Evolutionary conservation across 257 asterid species (phyloP).

Genomic region (Apocynum venetum): DNA sequence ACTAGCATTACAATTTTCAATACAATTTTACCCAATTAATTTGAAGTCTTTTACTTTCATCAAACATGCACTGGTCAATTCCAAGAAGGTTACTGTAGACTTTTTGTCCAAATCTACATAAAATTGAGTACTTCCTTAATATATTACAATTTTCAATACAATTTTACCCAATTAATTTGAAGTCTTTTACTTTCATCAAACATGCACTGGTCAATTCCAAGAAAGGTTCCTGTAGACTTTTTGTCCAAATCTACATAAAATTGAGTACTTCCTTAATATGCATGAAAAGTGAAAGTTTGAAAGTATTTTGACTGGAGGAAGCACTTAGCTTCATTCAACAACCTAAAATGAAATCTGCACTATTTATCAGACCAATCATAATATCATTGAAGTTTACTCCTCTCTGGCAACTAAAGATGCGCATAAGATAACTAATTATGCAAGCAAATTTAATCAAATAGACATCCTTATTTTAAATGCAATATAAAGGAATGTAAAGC

Average conservation of each 20-base stretch:
- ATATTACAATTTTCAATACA: no score
- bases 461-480: not conserved
- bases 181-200: not conserved
- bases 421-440: not conserved
- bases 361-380: not conserved
- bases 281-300: no score
- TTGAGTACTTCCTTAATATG: not conserved
- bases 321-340: no score
- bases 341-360: not conserved
- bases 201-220: not conserved
- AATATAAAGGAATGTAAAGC: not conserved
- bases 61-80: not conserved
- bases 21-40: not conserved
- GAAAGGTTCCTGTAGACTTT: no score
- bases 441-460: not conserved
- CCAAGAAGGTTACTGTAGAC: no score
- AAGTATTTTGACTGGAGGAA: no score
- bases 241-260: not conserved
- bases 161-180: not conserved
- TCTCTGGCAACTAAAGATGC: not conserved
- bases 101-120: not conserved
- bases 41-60: not conserved
- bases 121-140: not conserved
- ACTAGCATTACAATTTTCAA: not conserved
- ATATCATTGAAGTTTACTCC: not conserved